Percentiles rank a stretch among this genome's conserved stretches.
phyloP scores from a whole-genome alignment of 768 basidiomycete genomes.

The Termitomyces sp. region DNA sequence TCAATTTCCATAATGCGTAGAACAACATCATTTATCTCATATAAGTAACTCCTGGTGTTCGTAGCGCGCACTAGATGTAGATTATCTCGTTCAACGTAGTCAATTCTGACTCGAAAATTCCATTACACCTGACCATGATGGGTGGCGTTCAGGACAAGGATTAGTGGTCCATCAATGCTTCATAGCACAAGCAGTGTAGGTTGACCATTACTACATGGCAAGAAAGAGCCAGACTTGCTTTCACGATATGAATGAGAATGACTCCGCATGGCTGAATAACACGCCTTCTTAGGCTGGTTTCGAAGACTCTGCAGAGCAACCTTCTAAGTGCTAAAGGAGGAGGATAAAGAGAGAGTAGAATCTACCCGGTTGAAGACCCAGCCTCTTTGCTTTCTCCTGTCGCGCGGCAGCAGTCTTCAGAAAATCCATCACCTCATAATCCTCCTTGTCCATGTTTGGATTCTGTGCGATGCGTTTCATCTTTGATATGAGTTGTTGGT shows the following conservation, averaged over 20 bases:
- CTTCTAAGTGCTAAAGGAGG: not conserved
- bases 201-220: not conserved
- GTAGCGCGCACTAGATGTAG: not conserved
- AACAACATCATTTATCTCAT: not conserved
- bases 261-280: not conserved
- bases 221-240: not conserved
- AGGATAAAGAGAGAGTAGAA: not conserved
- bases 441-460: slow-evolving; percentile 25
- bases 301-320: slow-evolving; percentile 1
- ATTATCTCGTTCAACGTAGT: not conserved
- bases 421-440: slow-evolving; percentile 27
- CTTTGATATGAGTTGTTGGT: slow-evolving; percentile 38
- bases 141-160: not conserved
- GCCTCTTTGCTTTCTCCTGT: slow-evolving; percentile 22
- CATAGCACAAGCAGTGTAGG: not conserved
- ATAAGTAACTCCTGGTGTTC: not conserved
- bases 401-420: slow-evolving; percentile 24
- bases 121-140: not conserved
- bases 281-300: slow-evolving; percentile 5
- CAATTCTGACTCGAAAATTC: not conserved
- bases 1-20: slow-evolving; percentile 21
- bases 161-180: not conserved
- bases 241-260: not conserved
- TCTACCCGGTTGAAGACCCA: slow-evolving; percentile 22
- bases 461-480: slow-evolving; percentile 46